phyloP scores from a whole-genome alignment of 768 basidiomycete genomes.

The Hygrocybe coccinea region DNA sequence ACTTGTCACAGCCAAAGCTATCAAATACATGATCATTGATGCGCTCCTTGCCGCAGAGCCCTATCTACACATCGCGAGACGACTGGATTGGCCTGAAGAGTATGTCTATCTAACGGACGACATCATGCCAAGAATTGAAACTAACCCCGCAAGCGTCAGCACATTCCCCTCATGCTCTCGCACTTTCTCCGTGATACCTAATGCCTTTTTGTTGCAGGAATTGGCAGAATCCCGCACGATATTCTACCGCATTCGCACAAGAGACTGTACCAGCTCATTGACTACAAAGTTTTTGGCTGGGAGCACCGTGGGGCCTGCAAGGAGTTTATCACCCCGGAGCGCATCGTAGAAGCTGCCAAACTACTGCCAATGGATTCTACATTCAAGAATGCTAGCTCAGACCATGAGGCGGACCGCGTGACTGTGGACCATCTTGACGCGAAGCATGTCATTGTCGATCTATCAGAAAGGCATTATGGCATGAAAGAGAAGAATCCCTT shows the following conservation, averaged over 20 bases:
- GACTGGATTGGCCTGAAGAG: conserved; percentile 51
- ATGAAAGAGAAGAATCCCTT: conserved; percentile 68
- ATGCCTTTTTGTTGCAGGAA: conserved; percentile 38
- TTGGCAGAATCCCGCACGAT: conserved; percentile 56
- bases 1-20: conserved; percentile 54
- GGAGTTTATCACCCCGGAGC: conserved; percentile 36
- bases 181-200: too few relatives aligned
- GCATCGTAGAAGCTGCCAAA: conserved; percentile 43
- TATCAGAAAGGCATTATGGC: conserved; percentile 69
- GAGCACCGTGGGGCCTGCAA: conserved; percentile 32
- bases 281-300: conserved; percentile 52
- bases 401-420: conserved; percentile 1
- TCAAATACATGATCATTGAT: conserved; percentile 82
- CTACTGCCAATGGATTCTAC: conserved; percentile 17
- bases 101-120: conserved; percentile 67
- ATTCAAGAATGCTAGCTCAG: conserved; percentile 7
- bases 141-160: conserved; percentile 48
- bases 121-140: conserved; percentile 58
- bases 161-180: conserved; percentile 2
- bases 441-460: conserved; percentile 59
- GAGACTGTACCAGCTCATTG: conserved; percentile 69
- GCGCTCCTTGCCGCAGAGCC: conserved; percentile 65
- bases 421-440: conserved; percentile 35
- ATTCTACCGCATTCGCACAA: conserved; percentile 53
- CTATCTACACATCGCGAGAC: conserved; percentile 52